Conservation (phyloP, 139 green algal species). For the Coelastrella sp. region DNA sequence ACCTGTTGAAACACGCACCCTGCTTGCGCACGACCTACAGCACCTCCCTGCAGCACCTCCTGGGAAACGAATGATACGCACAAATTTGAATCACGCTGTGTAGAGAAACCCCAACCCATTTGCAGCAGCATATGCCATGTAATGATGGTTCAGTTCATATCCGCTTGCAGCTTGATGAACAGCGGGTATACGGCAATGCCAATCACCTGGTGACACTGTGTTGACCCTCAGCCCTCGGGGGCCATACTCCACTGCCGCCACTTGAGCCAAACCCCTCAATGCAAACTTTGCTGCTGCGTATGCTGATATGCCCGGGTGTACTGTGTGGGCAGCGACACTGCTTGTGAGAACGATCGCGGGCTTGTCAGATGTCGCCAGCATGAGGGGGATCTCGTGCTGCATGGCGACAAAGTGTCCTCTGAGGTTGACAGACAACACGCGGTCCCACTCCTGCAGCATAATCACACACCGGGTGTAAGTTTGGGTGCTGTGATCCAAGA, state of each 20-base stretch:
- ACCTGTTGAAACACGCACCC: no score
- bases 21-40: no score
- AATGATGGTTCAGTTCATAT: no score
- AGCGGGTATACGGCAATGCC: no score
- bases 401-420: slow-evolving; percentile 37
- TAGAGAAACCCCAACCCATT: no score
- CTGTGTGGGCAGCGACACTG: not conserved
- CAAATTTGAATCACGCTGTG: no score
- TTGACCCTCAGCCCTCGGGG: slow-evolving; percentile 29
- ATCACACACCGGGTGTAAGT: not conserved
- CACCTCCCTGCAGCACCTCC: no score
- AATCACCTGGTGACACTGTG: slow-evolving; percentile 9
- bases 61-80: no score
- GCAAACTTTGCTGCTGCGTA: slow-evolving; percentile 27
- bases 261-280: slow-evolving; percentile 15
- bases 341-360: slow-evolving; percentile 35
- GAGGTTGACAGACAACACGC: slow-evolving; percentile 39
- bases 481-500: not conserved
- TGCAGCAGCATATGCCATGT: no score
- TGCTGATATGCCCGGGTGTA: not conserved
- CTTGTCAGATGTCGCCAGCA: slow-evolving; percentile 18
- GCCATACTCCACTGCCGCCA: slow-evolving; percentile 35
- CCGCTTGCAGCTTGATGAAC: no score
- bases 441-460: slow-evolving; percentile 35
- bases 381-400: slow-evolving; percentile 44